Evolutionary conservation across 2,329 filamentous ascomycete genomes (phyloP).

Genomic region (Hirsutella thompsonii): DNA sequence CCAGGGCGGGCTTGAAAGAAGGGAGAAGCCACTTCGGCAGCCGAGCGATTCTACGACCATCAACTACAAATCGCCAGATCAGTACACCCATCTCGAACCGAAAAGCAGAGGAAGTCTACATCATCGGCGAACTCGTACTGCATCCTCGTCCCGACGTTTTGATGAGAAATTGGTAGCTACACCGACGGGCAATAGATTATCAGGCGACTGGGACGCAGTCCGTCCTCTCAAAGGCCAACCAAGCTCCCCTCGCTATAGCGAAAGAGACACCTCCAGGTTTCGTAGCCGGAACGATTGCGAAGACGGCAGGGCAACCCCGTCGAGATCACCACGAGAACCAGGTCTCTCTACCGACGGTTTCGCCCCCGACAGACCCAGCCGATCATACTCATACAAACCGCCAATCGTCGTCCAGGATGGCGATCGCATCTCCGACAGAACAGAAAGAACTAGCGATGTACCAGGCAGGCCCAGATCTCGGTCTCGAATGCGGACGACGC

Average conservation of each 20-base stretch:
- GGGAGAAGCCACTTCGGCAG: conserved; percentile 29
- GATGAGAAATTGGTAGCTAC: conserved; percentile 13
- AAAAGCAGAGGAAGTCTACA: conserved; percentile 12
- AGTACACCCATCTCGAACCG: conserved; percentile 16
- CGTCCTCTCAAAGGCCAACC: conserved; percentile 12
- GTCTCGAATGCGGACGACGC: conserved; percentile 20
- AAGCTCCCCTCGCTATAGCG: conserved; percentile 15
- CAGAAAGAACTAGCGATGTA: conserved; percentile 10
- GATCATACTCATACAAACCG: conserved; percentile 18
- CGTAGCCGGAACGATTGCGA: conserved; percentile 13
- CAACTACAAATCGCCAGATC: conserved; percentile 17
- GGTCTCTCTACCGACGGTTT: conserved; percentile 27
- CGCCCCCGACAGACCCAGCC: conserved; percentile 14
- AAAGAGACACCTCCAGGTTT: conserved; percentile 17
- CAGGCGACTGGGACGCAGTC: conserved; percentile 18
- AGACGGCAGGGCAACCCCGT: conserved; percentile 7
- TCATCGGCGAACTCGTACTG: conserved; percentile 13
- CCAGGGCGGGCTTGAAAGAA: conserved; percentile 25
- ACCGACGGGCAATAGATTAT: conserved; percentile 14
- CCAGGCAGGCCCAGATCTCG: conserved; percentile 15
- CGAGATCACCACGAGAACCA: conserved; percentile 12
- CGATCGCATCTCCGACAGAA: conserved; percentile 9
- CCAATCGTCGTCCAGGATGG: conserved; percentile 23
- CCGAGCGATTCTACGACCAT: conserved; percentile 14
- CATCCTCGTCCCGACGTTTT: conserved; percentile 12